Base-by-base conservation (phyloP, 2,329 filamentous ascomycete genomes). In the Claviceps lovelessii region DNA sequence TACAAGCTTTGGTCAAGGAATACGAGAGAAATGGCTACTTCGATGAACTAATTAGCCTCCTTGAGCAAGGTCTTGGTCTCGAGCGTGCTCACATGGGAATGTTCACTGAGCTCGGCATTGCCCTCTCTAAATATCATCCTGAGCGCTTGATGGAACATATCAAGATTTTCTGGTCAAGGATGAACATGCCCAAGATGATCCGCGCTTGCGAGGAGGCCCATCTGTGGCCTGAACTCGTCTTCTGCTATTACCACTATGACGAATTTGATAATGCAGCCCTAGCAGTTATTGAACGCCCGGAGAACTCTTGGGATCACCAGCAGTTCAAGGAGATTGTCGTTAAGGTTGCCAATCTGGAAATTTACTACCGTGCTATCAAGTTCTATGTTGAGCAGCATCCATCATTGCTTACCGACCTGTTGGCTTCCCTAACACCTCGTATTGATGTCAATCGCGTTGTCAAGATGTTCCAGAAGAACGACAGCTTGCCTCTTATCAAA, bases 401-500 rank as follows among this genome's bases (percentile, higher is more conserved):
- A 39, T 88, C 91, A 13, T 80, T 98, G 49, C 75, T 98, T 60
- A 98, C 93, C n/a, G 93, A 98, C 67, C 80, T 98, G 37, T 80
- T 98, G 54, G 90, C 96, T 67, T 87, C 82, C 11, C 77, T 98
- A 59, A 95, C 93, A n/a, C 72, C 90, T 49, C 86, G 93, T 57
- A 91, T 98, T 61, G 93, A 98, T 61, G 93, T 97, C 65, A 97
- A 96, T 76, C 89, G 94, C 58, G 93, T 98, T n/a, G 93, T 98
- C 58, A 88, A 90, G 70, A 94, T 98, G 82, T 98, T 98, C 74
- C 85, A 95, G 75, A 94, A 95, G 75, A 96, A 90, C 7, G 93
- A 98, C 72, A 96, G 97, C 71, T 85, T 97, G 62, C 93, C 94
- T 54, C 76, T 98, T 54, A 97, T 98, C 78, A 98, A 98, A 78